Evolutionary conservation across 2,329 filamentous ascomycete species (phyloP).

Genomic region (Phoma herbarum): DNA sequence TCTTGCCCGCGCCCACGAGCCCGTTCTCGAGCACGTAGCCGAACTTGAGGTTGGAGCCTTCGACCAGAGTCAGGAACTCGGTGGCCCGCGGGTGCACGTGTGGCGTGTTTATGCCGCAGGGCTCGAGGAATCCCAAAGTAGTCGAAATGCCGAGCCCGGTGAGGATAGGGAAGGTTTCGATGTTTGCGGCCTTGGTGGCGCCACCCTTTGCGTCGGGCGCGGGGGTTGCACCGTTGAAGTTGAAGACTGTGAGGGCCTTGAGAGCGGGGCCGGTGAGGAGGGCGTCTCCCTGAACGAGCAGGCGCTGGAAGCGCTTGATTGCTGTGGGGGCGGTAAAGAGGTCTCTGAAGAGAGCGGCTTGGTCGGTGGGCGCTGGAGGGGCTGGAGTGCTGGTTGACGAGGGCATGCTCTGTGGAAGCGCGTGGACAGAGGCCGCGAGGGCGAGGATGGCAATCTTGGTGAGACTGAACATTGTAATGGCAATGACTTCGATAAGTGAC

Average conservation of each 20-base stretch:
- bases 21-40: slow-evolving; percentile 60
- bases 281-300: slow-evolving; percentile 44
- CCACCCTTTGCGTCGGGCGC: slow-evolving; percentile 64
- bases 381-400: slow-evolving; percentile 21
- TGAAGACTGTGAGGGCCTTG: slow-evolving; percentile 67
- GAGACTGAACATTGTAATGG: slow-evolving; percentile 48
- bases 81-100: slow-evolving; percentile 60
- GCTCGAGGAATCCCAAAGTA: slow-evolving; percentile 52
- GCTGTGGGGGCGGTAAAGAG: slow-evolving; percentile 47
- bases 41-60: slow-evolving; percentile 52
- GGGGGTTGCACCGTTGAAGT: slow-evolving; percentile 57
- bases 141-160: slow-evolving; percentile 51
- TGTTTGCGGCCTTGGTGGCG: slow-evolving; percentile 44
- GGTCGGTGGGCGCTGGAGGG: slow-evolving; percentile 27
- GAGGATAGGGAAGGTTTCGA: slow-evolving; percentile 53
- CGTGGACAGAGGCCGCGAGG: slow-evolving; percentile 45
- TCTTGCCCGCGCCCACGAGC: slow-evolving; percentile 45
- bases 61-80: slow-evolving; percentile 58
- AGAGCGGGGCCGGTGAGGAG: slow-evolving; percentile 46
- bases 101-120: slow-evolving; percentile 59
- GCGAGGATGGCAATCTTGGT: slow-evolving; percentile 46
- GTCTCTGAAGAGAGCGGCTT: slow-evolving; percentile 39
- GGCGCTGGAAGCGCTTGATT: slow-evolving; percentile 51
- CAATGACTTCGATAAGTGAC: slow-evolving; percentile 19
- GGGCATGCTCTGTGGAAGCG: slow-evolving; percentile 37